phyloP scores from a whole-genome alignment of 1,284 basidiomycete genomes.

The Ganoderma boninense region DNA sequence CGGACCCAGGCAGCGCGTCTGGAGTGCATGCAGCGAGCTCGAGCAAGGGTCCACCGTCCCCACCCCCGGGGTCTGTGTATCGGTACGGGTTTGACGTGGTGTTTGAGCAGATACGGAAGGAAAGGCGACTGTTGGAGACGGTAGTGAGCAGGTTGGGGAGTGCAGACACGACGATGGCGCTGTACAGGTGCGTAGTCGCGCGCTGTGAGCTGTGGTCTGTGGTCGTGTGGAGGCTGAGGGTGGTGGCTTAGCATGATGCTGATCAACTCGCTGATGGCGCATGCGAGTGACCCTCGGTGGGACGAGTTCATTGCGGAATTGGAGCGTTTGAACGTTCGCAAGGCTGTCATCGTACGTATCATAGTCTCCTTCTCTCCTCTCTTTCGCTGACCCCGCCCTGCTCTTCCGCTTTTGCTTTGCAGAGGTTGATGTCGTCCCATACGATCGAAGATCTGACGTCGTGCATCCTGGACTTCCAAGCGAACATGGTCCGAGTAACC shows the following conservation, averaged over 20 bases:
- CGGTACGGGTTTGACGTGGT: slow-evolving; percentile 87
- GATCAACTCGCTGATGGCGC: slow-evolving; percentile 86
- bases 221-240: slow-evolving; percentile 4
- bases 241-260: slow-evolving; percentile 74
- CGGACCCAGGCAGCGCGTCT: slow-evolving; percentile 72
- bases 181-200: slow-evolving; percentile 71
- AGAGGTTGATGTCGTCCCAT: slow-evolving; percentile 90
- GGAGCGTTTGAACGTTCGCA: slow-evolving; percentile 83
- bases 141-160: slow-evolving; percentile 83
- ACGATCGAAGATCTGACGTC: slow-evolving; percentile 87
- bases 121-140: slow-evolving; percentile 72
- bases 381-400: not conserved
- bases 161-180: slow-evolving; percentile 85
- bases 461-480: slow-evolving; percentile 92
- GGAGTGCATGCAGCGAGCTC: slow-evolving; percentile 65
- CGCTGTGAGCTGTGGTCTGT: not conserved
- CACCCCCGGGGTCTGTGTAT: slow-evolving; percentile 73
- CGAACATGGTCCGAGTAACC: slow-evolving; percentile 84
- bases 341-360: slow-evolving; percentile 79
- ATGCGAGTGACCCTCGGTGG: slow-evolving; percentile 81
- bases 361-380: too few relatives aligned
- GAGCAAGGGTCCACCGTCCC: slow-evolving; percentile 60
- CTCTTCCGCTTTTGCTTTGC: slow-evolving; percentile 4
- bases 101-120: slow-evolving; percentile 81
- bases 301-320: slow-evolving; percentile 81